Evolutionary conservation across 1,284 basidiomycete species (phyloP).

Genomic region (Ustilago nuda): DNA sequence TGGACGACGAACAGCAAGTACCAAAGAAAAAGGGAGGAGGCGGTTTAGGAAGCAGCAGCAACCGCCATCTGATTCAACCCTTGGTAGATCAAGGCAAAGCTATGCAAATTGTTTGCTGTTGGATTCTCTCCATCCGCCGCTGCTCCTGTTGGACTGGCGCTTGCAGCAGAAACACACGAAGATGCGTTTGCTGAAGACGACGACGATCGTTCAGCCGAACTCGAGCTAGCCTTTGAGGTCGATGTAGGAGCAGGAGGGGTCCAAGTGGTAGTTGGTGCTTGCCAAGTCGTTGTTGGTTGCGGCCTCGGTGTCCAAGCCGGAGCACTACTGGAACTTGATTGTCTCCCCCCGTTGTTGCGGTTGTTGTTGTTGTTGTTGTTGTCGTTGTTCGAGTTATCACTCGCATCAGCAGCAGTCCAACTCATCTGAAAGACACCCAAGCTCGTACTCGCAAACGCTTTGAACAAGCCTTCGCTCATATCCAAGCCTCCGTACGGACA

Average conservation of each 20-base stretch:
- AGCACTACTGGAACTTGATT: conserved; percentile 4
- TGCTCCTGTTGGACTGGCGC: conserved; percentile 2
- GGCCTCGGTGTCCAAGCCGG: conserved; percentile 17
- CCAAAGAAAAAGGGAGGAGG: neutral
- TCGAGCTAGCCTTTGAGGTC: neutral
- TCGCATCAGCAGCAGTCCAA: conserved; percentile 42
- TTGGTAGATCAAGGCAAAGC: conserved; percentile 45
- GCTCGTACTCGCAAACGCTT: conserved; percentile 34
- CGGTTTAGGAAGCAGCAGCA: conserved; percentile 27
- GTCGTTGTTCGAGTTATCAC: conserved; percentile 16
- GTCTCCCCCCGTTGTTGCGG: conserved; percentile 5
- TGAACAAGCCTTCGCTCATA: conserved; percentile 81
- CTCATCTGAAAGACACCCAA: conserved; percentile 56
- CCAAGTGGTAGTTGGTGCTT: conserved; percentile 17
- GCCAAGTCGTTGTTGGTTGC: conserved; percentile 21
- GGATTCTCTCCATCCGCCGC: neutral
- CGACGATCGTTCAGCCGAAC: neutral
- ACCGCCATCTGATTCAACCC: conserved; percentile 44
- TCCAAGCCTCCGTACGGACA: conserved; percentile 82
- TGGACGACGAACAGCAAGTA: neutral
- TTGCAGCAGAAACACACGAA: conserved; percentile 4
- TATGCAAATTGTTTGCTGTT: conserved; percentile 29
- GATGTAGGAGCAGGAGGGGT: conserved; percentile 10
- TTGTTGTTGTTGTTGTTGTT: conserved; percentile 12
- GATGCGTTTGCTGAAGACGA: conserved; percentile 8